Evolutionary conservation across 768 basidiomycete genomes (phyloP), one percentile per base, ranked within the genome.

Genomic region (Sistotremastrum niveocremeum): DNA sequence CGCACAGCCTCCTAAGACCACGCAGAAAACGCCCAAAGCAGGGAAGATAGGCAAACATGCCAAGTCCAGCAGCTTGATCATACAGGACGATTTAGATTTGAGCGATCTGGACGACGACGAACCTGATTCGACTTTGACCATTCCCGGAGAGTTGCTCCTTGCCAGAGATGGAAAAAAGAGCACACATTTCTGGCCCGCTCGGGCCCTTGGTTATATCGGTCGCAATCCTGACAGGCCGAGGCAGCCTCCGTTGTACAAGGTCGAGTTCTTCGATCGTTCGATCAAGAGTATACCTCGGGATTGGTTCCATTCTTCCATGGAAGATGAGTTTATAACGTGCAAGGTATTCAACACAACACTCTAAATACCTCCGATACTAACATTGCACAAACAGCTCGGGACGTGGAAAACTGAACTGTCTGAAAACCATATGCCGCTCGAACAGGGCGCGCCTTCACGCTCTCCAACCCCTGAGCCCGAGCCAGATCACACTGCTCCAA

Each of bases 91-190:
- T 37, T 12, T 37, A 37, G 32, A 51, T 11, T 41, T 33, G 44
- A 31, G 7, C 33, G 43, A 41, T 35, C 39, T 51, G 6, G 45
- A 44, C 33, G 29, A 44, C 8, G 47, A 44, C 6, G 42, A 46
- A 32, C 60, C 66, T 2, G 77, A 83, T 50, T 61, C 62, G 3
- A 58, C 64, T 0, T 64, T 81, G 28, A 60, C 70, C 10, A 73
- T 84, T 35, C 82, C 81, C 3, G 84, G 81, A 3, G 84, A 86
- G 57, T 59, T 77, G 1, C 62, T 85, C 2, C 64, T 85, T 8
- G 78, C 79, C 5, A 57, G 64, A 28, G 72, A 69, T 3, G 56
- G 52, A 20, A 60, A 59, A 30, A 54, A 52, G n/a, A 57, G 57
- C 5, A 51, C 54, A 4, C 52, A 57, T 10, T 79, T 78, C 53